Evolutionary conservation across 345 rosid genomes (phyloP).

Genomic region (Sonneratia caseolaris): DNA sequence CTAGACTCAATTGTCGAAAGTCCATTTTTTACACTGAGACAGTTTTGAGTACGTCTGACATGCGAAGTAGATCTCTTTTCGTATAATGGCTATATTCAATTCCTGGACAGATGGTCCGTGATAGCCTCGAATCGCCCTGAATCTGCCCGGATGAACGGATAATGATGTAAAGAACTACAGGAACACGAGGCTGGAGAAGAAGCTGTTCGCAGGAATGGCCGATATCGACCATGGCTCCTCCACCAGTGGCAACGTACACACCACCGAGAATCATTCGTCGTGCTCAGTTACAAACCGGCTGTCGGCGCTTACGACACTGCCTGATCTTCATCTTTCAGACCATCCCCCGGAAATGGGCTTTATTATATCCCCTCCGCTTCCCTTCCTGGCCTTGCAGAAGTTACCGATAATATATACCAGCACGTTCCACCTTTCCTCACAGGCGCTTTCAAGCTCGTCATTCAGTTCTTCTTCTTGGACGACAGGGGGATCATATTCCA

Average conservation of each 20-base stretch:
- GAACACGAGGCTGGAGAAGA: conserved; percentile 17
- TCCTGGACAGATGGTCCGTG: conserved; percentile 10
- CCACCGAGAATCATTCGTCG: background rate
- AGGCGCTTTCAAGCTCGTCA: conserved; percentile 1
- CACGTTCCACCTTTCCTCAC: background rate
- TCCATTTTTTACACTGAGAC: too few species aligned
- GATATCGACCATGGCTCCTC: background rate
- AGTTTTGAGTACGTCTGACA: too few species aligned
- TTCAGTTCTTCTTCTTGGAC: background rate
- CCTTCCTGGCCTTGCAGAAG: conserved; percentile 1
- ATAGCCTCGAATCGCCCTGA: conserved; percentile 4
- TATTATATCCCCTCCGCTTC: background rate
- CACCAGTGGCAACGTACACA: background rate
- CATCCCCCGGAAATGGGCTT: background rate
- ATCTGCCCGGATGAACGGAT: conserved; percentile 10
- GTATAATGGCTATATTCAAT: too few species aligned
- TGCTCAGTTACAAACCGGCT: background rate
- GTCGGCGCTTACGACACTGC: background rate
- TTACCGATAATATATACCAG: background rate
- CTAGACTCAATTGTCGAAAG: too few species aligned
- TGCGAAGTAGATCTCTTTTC: too few species aligned
- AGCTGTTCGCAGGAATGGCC: background rate
- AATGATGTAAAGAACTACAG: conserved; percentile 15
- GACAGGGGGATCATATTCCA: background rate
- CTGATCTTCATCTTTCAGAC: background rate